Base-by-base conservation (phyloP, 192 early-diverging fungal species). In the Fimicolochytrium jonesii region DNA sequence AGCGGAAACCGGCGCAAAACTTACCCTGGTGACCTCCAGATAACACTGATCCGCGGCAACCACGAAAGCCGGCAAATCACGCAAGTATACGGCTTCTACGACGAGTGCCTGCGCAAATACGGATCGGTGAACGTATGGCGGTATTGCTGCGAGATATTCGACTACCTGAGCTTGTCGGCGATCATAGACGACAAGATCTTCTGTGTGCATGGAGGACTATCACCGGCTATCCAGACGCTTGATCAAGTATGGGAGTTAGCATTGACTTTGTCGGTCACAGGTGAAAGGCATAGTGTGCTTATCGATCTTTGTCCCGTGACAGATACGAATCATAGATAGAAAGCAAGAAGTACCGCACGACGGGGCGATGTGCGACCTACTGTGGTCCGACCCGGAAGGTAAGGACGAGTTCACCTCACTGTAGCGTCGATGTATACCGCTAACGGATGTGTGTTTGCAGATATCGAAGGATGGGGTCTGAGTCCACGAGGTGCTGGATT, bases 61-160 rank as follows among this genome's bases (percentile, higher is more conserved):
- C 97, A 99, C 69, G 97, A 99, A 81, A 90, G 88, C 61, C 83
- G 97, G 26, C 94, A 99, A 80, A 98, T 99, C 57, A 99, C 97
- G 2, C 94, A 98, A 79, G 93, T 96, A 9, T 99, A 98, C 72
- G 95, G 95, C 42, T 99, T 99, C 76, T 98, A 98, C 70, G 95
- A 96, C 78, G 97, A 99, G 78, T 97, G 95, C 64, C 67, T 98
- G 67, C 87, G 93, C 54, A 99, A 99, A 72, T 99, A 97, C 71
- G 97, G 97, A 41, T 92, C 89, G 54, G 92, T 95, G 41, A 93
- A 94, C 75, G 97, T 99, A 22, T 99, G 95, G 95, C 89, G 94
- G 73, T 85, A 88, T 67, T 98, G 95, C 69, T 97, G 94, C 42
- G 93, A 98, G 59, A 81, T 98, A 41, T 99, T 99, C 75, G 95